A percentile compares a stretch with the other conserved stretches of the same genome.
Conservation (phyloP, 176 grass and related monocot species). For the Aegilops sharonensis region DNA sequence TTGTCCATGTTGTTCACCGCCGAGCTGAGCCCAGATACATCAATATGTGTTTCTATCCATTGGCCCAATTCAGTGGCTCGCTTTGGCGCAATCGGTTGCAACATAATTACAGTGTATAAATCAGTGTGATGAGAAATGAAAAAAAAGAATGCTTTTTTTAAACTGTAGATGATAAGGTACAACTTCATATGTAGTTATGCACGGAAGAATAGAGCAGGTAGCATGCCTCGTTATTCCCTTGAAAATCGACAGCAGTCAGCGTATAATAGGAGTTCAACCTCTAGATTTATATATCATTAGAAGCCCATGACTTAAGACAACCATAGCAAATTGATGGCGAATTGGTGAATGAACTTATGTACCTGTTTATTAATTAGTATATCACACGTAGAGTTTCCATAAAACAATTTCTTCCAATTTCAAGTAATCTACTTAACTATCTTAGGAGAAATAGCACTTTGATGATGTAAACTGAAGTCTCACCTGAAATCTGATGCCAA, state of each 20-base stretch:
- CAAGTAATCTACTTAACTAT: neutral
- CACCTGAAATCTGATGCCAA: no score
- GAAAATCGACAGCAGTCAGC: neutral
- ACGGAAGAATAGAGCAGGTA: no score
- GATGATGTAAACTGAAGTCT: neutral
- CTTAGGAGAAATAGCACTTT: neutral
- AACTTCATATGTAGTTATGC: neutral
- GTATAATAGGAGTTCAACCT: neutral
- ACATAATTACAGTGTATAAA: conserved; percentile 27
- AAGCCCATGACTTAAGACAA: neutral
- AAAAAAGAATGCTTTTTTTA: neutral
- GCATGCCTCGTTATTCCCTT: neutral
- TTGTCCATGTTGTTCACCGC: no score
- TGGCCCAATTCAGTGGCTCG: neutral
- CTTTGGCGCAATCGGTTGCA: conserved; percentile 62
- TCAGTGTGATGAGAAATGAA: neutral
- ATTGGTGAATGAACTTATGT: neutral
- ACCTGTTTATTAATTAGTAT: neutral
- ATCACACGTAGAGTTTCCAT: neutral
- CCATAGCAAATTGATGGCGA: neutral
- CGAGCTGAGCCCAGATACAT: no score
- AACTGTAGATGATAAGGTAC: conserved; percentile 8
- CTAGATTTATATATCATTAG: neutral
- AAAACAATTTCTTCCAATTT: neutral
- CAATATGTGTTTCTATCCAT: no score